Conservation (phyloP, 148 eudicot species). For the Salicornia ramosissima region DNA sequence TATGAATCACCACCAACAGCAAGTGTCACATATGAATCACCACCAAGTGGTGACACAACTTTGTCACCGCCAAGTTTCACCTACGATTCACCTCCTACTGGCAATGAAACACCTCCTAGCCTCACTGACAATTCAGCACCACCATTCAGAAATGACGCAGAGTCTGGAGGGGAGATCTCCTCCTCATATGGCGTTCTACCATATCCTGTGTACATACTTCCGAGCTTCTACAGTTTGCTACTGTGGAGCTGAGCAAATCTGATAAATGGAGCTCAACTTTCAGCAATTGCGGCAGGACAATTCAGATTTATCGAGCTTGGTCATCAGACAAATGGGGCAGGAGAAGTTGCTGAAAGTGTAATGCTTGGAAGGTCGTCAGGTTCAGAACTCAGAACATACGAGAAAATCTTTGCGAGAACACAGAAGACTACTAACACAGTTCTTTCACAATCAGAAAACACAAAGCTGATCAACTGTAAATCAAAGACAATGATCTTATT, state of each 20-base stretch:
- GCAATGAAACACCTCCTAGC: conserved; percentile 15
- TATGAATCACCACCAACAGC: conserved; percentile 17
- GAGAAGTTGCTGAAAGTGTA: conserved; percentile 3
- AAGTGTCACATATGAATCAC: conserved; percentile 24
- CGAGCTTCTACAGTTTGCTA: conserved; percentile 24
- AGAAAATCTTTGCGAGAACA: conserved; percentile 1
- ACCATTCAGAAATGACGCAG: conserved; percentile 25
- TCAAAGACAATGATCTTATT: conserved; percentile 1
- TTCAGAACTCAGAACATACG: no score
- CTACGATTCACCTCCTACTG: conserved; percentile 23
- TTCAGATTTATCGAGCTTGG: not conserved
- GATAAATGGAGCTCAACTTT: conserved; percentile 3
- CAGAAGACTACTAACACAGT: not conserved
- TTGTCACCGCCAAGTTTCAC: conserved; percentile 12
- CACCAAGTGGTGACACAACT: conserved; percentile 12
- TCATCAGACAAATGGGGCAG: conserved; percentile 13
- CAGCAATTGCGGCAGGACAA: not conserved
- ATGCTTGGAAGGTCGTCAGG: not conserved
- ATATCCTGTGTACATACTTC: conserved; percentile 17
- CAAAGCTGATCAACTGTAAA: conserved; percentile 5
- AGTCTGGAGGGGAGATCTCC: conserved; percentile 25
- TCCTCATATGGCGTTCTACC: conserved; percentile 31
- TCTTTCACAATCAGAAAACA: conserved; percentile 11
- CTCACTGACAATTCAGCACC: not conserved
- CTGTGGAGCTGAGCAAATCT: conserved; percentile 14